Conservation (phyloP, 1,284 basidiomycete genomes). For the Rhodotorula mucilaginosa region DNA sequence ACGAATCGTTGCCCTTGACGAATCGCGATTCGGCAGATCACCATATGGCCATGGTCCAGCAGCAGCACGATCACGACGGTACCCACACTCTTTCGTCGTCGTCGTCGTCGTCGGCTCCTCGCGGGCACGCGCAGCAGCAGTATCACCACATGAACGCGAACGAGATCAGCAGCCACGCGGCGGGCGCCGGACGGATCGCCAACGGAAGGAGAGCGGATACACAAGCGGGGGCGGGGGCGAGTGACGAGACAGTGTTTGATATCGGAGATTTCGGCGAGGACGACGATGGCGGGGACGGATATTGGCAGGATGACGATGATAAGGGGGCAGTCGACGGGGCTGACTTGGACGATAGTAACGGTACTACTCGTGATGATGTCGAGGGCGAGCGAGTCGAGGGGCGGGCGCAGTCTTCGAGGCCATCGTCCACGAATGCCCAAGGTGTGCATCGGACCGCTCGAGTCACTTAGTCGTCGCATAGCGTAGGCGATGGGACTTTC, state of each 20-base stretch:
- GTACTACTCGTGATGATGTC: no score
- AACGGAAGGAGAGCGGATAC: neutral
- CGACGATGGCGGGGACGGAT: slow-evolving; percentile 27
- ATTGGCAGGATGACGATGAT: slow-evolving; percentile 25
- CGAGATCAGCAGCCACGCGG: neutral
- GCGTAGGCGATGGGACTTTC: no score
- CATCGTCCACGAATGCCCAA: neutral
- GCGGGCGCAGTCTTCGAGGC: neutral
- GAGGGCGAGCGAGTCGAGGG: no score
- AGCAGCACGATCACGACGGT: neutral
- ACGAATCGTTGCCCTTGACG: slow-evolving; percentile 25
- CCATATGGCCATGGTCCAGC: no score
- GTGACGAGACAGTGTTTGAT: slow-evolving; percentile 33
- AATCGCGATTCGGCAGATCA: neutral
- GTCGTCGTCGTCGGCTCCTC: neutral
- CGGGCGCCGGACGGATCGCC: neutral
- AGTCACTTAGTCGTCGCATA: neutral
- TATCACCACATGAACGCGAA: no score
- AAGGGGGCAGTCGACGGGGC: neutral
- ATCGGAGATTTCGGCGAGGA: slow-evolving; percentile 21
- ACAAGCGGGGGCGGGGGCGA: neutral
- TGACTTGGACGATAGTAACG: neutral
- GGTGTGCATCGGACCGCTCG: neutral
- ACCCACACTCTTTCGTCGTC: neutral
- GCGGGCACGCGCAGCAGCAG: neutral